Evolutionary conservation across 225 moss, liverwort and hornwort genomes (phyloP), one percentile per base, ranked within the genome.

Genomic region (Pseudisothecium myosuroides): DNA sequence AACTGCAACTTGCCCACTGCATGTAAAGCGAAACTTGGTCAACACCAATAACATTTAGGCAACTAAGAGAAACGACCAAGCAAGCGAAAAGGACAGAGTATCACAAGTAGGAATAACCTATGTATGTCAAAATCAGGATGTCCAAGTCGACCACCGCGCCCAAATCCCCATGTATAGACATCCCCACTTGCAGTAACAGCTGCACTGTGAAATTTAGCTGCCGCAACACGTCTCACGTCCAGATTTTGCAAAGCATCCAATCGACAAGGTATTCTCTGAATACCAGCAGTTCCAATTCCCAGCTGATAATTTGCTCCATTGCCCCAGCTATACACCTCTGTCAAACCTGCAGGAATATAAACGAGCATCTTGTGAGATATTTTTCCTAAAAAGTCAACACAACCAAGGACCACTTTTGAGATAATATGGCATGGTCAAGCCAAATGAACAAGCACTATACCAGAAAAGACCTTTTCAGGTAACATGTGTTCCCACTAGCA

Each of bases 121-220:
- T 99, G 98, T 88, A 99, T 96, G 92, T 99, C 96, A 92, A 99
- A 99, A 91, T 99, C 97, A 71, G 97, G 97, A 92, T 99, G 98
- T 55, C 98, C 98, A 91, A 99, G 91, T 62, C 98, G 96, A 93
- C 98, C 98, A 78, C 98, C 98, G 73, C 98, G 94, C 91, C 98
- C 98, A 91, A 99, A 99, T 84, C 98, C 98, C 98, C 98, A 99
- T 12, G 98, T 97, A 88, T 96, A 97, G 72, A 97, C 91, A 88
- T 95, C 95, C 84, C 98, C 97, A 87, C 86, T 95, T 59, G 95
- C 95, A 88, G 96, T 96, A 69, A 99, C 90, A 88, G 98, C 96
- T 89, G 97, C 97, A 91, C 94, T 96, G 86, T 99, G 98, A 88
- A 97, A 99, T 86, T 99, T 99, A 62, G 97, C 97, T 72, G 97